These are phyloP conservation scores for Ceratocystis cacaofunesta DNA, from an alignment of 2,329 filamentous ascomycete species.

Conservation along the genomic window DNA sequence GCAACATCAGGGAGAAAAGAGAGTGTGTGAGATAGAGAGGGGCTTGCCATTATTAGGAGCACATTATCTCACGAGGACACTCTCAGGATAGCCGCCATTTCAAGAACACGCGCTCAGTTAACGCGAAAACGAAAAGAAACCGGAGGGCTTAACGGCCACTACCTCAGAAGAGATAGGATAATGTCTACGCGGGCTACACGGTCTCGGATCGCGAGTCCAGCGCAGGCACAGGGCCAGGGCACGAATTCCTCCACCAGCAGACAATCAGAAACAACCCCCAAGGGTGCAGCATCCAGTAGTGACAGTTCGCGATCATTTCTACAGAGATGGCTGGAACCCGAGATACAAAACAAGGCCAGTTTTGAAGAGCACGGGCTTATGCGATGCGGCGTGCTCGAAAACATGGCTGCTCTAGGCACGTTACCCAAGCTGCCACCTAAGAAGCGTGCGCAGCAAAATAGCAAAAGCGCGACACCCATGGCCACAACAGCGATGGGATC, in stretches of 20 bases:
- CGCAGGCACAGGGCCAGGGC: slow-evolving; percentile 4
- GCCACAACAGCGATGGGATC: not conserved
- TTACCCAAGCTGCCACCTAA: slow-evolving; percentile 41
- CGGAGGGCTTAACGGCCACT: not conserved
- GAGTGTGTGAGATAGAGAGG: not conserved
- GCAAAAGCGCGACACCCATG: slow-evolving; percentile 1
- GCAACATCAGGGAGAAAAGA: not conserved
- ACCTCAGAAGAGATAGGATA: slow-evolving; percentile 19
- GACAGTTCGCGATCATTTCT: slow-evolving; percentile 35
- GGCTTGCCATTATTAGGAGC: not conserved
- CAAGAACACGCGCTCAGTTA: not conserved
- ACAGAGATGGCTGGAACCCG: slow-evolving; percentile 44
- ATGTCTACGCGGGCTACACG: slow-evolving; percentile 16
- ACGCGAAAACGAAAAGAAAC: slow-evolving; percentile 17
- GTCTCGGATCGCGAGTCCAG: slow-evolving; percentile 12
- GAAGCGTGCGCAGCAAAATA: slow-evolving; percentile 8
- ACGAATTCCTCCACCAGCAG: not conserved
- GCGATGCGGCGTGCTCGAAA: slow-evolving; percentile 61
- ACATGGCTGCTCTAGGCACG: slow-evolving; percentile 69
- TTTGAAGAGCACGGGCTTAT: slow-evolving; percentile 66
- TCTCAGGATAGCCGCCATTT: not conserved
- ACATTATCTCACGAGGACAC: not conserved
- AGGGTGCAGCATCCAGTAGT: slow-evolving; percentile 20
- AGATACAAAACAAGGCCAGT: slow-evolving; percentile 48
- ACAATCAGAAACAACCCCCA: slow-evolving; percentile 26